Percentiles rank a stretch among this genome's conserved stretches.
phyloP scores from a whole-genome alignment of 192 early-diverging fungal species.

The Umbelopsis sp. region DNA sequence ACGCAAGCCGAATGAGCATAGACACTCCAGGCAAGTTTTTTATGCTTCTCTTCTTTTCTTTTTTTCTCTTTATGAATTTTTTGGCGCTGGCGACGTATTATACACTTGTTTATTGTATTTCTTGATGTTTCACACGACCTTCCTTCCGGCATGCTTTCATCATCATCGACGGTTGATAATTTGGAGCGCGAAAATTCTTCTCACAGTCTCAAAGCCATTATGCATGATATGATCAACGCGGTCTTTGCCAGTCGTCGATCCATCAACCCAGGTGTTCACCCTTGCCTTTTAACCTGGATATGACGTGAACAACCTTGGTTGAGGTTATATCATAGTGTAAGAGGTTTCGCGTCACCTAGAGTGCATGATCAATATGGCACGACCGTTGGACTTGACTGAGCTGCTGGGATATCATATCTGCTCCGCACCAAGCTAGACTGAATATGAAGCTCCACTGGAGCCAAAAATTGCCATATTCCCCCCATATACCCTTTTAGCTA shows the following conservation, averaged over 20 bases:
- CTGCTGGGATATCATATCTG: not conserved
- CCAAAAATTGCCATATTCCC: too few species aligned
- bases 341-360: not conserved
- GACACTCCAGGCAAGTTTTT: slow-evolving; percentile 26
- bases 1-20: slow-evolving; percentile 23
- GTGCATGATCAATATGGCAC: not conserved
- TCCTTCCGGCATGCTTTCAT: too few species aligned
- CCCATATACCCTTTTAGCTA: too few species aligned
- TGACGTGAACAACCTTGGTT: not conserved
- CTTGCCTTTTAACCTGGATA: too few species aligned
- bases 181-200: too few species aligned
- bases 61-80: not conserved
- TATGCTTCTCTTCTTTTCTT: not conserved
- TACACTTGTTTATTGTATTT: not conserved
- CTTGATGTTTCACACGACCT: slow-evolving; percentile 6
- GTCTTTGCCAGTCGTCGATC: too few species aligned
- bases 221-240: too few species aligned
- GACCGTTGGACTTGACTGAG: not conserved
- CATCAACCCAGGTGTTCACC: too few species aligned
- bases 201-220: too few species aligned
- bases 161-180: too few species aligned
- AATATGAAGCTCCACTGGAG: too few species aligned
- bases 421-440: not conserved
- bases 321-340: not conserved
- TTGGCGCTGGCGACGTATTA: not conserved